A percentile compares a stretch with the other conserved stretches of the same genome.
Evolutionary conservation across 345 rosid genomes (phyloP).

Genomic region (Eucalyptus polybractea): DNA sequence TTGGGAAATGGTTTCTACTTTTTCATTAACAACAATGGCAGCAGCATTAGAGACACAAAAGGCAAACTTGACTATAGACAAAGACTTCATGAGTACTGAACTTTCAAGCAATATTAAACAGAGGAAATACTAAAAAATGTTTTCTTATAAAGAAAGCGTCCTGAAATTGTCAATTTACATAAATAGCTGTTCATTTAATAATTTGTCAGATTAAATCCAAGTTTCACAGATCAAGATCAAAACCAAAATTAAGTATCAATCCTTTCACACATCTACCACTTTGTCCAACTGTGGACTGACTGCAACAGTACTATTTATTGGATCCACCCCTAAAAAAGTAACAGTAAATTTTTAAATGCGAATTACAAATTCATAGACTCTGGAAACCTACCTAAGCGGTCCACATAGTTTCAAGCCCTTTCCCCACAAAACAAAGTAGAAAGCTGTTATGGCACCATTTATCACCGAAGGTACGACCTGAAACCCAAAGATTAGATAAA

Average conservation of each 20-base stretch:
- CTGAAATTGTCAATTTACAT: not conserved
- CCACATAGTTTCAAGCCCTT: conserved; percentile 90
- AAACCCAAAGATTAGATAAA: conserved; percentile 3
- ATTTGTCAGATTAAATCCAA: not conserved
- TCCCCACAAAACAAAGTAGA: conserved; percentile 92
- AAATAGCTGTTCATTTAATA: not conserved
- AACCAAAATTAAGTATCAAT: not conserved
- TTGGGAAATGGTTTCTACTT: not conserved
- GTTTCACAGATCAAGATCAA: not conserved
- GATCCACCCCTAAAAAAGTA: not conserved
- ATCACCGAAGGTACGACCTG: conserved; percentile 92
- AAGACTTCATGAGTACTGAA: not conserved
- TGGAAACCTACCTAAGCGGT: conserved; percentile 63
- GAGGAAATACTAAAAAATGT: too few relatives aligned
- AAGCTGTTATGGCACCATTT: conserved; percentile 84
- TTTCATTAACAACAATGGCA: not conserved
- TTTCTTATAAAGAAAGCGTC: not conserved
- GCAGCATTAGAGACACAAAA: not conserved
- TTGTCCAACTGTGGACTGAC: not conserved
- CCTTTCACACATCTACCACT: not conserved
- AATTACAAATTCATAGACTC: not conserved
- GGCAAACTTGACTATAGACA: not conserved
- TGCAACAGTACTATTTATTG: not conserved
- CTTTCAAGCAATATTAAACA: not conserved
- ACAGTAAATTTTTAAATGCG: not conserved